A percentile compares a stretch with the other conserved stretches of the same genome.
phyloP scores from a whole-genome alignment of 2,329 filamentous ascomycete species.

The Pseudogymnoascus sp. region DNA sequence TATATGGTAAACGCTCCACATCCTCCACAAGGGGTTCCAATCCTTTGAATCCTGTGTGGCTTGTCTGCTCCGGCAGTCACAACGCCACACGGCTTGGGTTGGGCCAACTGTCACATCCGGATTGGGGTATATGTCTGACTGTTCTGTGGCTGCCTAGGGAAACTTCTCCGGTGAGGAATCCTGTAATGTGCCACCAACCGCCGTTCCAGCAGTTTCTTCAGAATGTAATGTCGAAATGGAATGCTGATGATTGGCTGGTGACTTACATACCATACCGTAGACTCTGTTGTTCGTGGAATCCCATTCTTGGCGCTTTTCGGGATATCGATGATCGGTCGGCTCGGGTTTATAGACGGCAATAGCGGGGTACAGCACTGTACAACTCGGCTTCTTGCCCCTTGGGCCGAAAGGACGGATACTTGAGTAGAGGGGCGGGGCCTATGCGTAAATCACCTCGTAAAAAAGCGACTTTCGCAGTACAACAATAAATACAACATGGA shows the following conservation, averaged over 20 bases:
- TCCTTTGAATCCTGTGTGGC: background rate
- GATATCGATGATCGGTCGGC: background rate
- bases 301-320: background rate
- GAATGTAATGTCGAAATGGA: background rate
- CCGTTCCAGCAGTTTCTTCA: background rate
- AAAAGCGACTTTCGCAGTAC: background rate
- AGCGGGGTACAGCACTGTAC: background rate
- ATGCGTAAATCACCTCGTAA: background rate
- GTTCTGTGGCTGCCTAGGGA: background rate
- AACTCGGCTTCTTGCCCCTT: background rate
- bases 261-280: background rate
- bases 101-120: background rate
- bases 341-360: background rate
- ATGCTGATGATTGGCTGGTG: background rate
- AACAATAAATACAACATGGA: slow-evolving; percentile 6
- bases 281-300: background rate
- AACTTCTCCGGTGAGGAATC: background rate
- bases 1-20: background rate
- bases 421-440: background rate
- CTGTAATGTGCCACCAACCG: background rate
- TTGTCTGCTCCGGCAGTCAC: background rate
- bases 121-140: background rate
- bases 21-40: background rate
- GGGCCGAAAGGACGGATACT: background rate
- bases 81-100: background rate